Evolutionary conservation across 176 grass and related monocot species (phyloP).

Genomic region (Hordeum marinum): DNA sequence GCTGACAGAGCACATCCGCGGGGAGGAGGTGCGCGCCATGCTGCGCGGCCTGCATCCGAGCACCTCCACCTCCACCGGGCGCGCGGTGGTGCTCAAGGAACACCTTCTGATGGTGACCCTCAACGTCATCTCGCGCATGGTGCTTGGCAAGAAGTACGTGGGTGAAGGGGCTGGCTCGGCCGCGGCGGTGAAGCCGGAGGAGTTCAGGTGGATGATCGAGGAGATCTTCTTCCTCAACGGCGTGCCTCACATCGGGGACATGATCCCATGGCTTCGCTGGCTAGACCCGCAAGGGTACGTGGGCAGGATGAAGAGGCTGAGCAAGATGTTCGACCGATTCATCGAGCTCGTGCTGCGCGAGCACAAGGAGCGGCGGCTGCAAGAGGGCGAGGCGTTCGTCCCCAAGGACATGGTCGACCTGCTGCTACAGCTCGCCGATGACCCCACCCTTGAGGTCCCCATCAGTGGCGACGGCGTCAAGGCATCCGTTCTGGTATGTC

Average conservation of each 20-base stretch:
- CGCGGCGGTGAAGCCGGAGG: slow-evolving; percentile 38
- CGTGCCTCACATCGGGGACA: slow-evolving; percentile 76
- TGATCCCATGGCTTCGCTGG: slow-evolving; percentile 71
- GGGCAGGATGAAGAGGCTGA: slow-evolving; percentile 52
- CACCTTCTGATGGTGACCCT: slow-evolving; percentile 53
- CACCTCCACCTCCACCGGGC: not conserved
- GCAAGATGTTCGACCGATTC: slow-evolving; percentile 46
- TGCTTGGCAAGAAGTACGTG: slow-evolving; percentile 72
- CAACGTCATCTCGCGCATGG: slow-evolving; percentile 76
- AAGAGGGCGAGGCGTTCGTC: slow-evolving; percentile 50
- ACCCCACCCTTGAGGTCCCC: slow-evolving; percentile 56
- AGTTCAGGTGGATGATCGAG: slow-evolving; percentile 83
- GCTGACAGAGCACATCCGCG: slow-evolving; percentile 54
- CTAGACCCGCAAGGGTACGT: slow-evolving; percentile 78
- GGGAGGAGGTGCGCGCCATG: slow-evolving; percentile 46
- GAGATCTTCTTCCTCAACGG: slow-evolving; percentile 82
- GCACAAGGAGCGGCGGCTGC: slow-evolving; percentile 48
- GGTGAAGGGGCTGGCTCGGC: not conserved
- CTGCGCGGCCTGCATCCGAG: slow-evolving; percentile 28
- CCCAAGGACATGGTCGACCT: slow-evolving; percentile 80
- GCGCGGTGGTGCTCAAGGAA: slow-evolving; percentile 61
- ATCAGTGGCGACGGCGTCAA: slow-evolving; percentile 53
- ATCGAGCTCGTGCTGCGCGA: slow-evolving; percentile 69
- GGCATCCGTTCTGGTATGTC: slow-evolving; percentile 17
- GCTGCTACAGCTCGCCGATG: slow-evolving; percentile 53